These are phyloP conservation scores for Sclerotinia subarctica DNA, from an alignment of 2,329 filamentous ascomycete species.

Conservation along the genomic window DNA sequence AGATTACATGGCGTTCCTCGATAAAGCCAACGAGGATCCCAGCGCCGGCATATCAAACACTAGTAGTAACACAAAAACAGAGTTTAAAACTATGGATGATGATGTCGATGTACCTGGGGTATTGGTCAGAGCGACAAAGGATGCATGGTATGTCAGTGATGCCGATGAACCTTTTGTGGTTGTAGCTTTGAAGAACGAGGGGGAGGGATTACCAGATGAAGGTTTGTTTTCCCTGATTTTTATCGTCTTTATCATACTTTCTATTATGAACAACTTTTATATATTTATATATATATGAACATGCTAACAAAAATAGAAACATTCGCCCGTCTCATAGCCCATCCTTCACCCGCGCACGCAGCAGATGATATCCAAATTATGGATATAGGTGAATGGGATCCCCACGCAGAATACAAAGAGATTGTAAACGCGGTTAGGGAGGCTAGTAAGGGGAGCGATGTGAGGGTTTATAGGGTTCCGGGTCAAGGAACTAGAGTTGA, in stretches of 20 bases:
- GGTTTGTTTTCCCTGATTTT: constrained; percentile 45
- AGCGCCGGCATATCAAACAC: constrained; percentile 52
- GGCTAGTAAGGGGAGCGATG: constrained; percentile 59
- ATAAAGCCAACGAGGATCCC: constrained; percentile 81
- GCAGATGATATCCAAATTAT: constrained; percentile 57
- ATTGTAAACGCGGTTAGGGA: constrained; percentile 67
- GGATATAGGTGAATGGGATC: constrained; percentile 70
- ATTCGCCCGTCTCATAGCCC: constrained; percentile 65
- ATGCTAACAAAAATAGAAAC: constrained; percentile 49
- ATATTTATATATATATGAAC: not conserved
- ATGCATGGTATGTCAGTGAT: constrained; percentile 73
- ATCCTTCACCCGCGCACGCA: constrained; percentile 51
- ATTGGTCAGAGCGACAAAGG: constrained; percentile 51
- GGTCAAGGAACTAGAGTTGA: constrained; percentile 63
- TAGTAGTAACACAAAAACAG: constrained; percentile 35
- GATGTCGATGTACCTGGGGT: constrained; percentile 58
- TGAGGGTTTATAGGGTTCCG: constrained; percentile 71
- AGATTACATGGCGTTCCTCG: constrained; percentile 78
- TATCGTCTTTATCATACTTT: not conserved
- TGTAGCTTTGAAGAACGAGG: constrained; percentile 63
- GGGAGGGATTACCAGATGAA: constrained; percentile 56
- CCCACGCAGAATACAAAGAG: constrained; percentile 63
- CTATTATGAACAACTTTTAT: not conserved
- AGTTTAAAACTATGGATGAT: constrained; percentile 52
- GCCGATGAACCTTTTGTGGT: constrained; percentile 82